phyloP scores from a whole-genome alignment of 2,329 filamentous ascomycete genomes.

The Fonsecaea pugnacius region DNA sequence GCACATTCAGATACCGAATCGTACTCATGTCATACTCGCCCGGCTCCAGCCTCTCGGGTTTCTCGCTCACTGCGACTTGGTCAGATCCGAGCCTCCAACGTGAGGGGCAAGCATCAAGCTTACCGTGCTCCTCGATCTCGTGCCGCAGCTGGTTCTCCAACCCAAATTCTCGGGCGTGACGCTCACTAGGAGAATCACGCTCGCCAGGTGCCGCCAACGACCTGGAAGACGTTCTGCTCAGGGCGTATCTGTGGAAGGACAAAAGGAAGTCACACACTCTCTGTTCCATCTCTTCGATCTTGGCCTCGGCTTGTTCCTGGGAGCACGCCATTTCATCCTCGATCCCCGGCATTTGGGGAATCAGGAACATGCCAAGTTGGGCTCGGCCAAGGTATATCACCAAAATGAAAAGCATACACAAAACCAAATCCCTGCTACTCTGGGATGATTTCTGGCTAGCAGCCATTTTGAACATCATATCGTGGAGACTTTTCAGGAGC shows the following conservation, averaged over 20 bases:
- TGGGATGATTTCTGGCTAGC: conserved; percentile 18
- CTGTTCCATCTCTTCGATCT: conserved; percentile 32
- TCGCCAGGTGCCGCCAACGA: conserved; percentile 2
- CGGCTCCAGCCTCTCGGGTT: conserved; percentile 17
- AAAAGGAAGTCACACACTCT: conserved; percentile 27
- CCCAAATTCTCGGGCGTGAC: conserved; percentile 25
- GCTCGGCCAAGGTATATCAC: conserved; percentile 30
- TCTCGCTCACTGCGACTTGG: conserved; percentile 5
- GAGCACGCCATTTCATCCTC: conserved; percentile 17
- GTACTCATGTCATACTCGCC: conserved; percentile 14
- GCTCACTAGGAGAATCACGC: conserved; percentile 16
- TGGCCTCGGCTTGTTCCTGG: conserved; percentile 11
- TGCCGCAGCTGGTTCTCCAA: conserved; percentile 17
- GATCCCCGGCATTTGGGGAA: conserved; percentile 12
- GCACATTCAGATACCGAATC: conserved; percentile 26
- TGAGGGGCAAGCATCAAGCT: conserved; percentile 13
- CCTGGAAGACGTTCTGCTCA: conserved; percentile 22
- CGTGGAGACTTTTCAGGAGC: conserved; percentile 29
- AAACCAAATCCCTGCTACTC: conserved; percentile 24
- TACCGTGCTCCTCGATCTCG: conserved; percentile 28
- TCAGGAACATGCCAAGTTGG: conserved; percentile 23
- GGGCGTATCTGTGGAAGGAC: conserved; percentile 33
- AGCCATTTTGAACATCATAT: conserved; percentile 32
- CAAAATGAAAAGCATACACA: conserved; percentile 31
- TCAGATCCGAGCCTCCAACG: conserved; percentile 10